Evolutionary conservation across 768 basidiomycete genomes (phyloP), one percentile per base, ranked within the genome.

Genomic region (Trametes cingulata): DNA sequence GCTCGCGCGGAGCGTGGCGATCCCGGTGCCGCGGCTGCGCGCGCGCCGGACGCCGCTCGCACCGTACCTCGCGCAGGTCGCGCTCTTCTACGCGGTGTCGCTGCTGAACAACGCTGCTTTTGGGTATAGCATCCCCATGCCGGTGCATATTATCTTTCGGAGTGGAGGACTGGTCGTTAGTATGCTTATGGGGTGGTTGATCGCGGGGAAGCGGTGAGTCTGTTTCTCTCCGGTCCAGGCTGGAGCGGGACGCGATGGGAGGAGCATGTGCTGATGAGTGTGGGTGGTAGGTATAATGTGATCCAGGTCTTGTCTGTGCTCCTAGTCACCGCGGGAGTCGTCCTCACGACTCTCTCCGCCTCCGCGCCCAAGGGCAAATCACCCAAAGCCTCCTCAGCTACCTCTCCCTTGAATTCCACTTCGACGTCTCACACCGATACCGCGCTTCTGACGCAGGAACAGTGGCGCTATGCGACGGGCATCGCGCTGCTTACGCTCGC

Each of bases 131-230:
- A 88, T 97, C 60, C 94, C 95, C 20, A 93, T 97, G 85, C 76
- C 91, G 0, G 88, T 98, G 1, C 95, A 98, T 74, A 96, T 98
- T 71, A 90, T 98, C 61, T 96, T 96, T 69, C 82, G 95, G 41
- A 93, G 91, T 65, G 94, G 91, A 0, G 95, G 94, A 0, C 76
- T 96, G 55, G 83, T 93, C 33, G 78, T 95, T 27, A 93, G 87
- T 66, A 88, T 98, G 85, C 27, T 89, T 14, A 79, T 95, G 50
- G 93, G 93, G 1, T 88, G 85, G 80, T 55, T 88, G 2, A 61
- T 93, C 17, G 81, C 76, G 1, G 79, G 82, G 2, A 90, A 87
- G 72, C 81, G 80, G 85, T 89, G 60, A 55, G 84, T 73, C 57
- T 49, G 29, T 24, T 4, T 42, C 24, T 29, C 15, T 22, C 9